Evolutionary conservation across 2,329 filamentous ascomycete species (phyloP).

Genomic region (Penicillium fuscoglaucum): DNA sequence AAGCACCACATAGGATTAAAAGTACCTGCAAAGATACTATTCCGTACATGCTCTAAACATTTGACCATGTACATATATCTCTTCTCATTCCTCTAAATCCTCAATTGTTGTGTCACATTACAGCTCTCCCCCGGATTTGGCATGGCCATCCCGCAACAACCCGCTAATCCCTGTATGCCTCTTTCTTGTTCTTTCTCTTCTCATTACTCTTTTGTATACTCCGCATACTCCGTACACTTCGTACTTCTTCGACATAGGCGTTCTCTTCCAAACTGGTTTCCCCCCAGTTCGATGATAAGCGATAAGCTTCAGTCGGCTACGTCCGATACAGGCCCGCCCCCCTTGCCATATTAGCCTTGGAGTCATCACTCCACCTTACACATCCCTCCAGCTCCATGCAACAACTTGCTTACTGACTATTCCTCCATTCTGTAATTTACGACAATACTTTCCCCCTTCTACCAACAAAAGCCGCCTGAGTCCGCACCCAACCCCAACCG

Average conservation of each 20-base stretch:
- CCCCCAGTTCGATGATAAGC: conserved; percentile 23
- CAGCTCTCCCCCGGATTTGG: conserved; percentile 19
- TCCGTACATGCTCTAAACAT: background rate
- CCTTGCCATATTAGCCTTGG: conserved; percentile 11
- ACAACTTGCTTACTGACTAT: background rate
- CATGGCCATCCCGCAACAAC: conserved; percentile 5
- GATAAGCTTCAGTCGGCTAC: conserved; percentile 22
- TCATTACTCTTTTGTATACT: background rate
- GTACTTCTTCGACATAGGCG: background rate
- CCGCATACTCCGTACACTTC: background rate
- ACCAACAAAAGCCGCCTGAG: background rate
- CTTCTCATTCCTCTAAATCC: background rate
- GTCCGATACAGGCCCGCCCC: conserved; percentile 27
- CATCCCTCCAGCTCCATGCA: conserved; percentile 1
- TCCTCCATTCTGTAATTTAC: background rate
- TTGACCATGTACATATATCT: background rate
- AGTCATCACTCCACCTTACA: conserved; percentile 11
- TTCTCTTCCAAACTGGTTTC: background rate
- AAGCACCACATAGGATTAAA: background rate
- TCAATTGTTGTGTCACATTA: background rate
- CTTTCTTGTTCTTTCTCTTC: background rate
- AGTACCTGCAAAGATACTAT: background rate
- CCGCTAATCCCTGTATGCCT: background rate
- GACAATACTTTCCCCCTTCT: background rate
- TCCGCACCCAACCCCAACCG: background rate